phyloP scores from a whole-genome alignment of 352 stramenopile genomes.

The Phytopythium mirpurense region DNA sequence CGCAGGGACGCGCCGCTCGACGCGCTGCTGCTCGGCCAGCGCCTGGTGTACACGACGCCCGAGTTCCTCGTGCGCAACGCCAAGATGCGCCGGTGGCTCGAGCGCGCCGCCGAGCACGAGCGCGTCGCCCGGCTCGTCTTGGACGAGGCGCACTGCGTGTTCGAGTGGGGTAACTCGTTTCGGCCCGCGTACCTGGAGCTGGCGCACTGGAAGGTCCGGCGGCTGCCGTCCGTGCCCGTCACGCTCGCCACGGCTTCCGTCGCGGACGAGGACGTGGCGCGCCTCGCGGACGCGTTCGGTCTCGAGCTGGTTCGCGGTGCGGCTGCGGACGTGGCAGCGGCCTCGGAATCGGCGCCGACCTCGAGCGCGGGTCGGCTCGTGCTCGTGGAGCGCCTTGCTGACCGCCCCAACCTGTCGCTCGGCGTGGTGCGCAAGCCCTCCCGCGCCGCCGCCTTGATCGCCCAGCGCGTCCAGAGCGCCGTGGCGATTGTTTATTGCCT shows the following conservation, averaged over 20 bases:
- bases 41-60: slow-evolving; percentile 75
- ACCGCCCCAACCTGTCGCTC: slow-evolving; percentile 58
- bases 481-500: slow-evolving; percentile 74
- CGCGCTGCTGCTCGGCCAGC: slow-evolving; percentile 32
- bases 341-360: background rate
- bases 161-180: slow-evolving; percentile 80
- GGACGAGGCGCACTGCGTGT: slow-evolving; percentile 75
- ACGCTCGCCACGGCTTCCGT: slow-evolving; percentile 73
- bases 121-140: slow-evolving; percentile 54
- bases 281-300: slow-evolving; percentile 46
- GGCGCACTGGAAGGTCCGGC: slow-evolving; percentile 40
- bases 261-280: slow-evolving; percentile 52
- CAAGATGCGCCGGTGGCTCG: slow-evolving; percentile 47
- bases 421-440: slow-evolving; percentile 48
- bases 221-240: slow-evolving; percentile 45
- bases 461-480: slow-evolving; percentile 17
- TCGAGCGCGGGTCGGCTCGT: slow-evolving; percentile 23
- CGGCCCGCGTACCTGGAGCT: slow-evolving; percentile 66
- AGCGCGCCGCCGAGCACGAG: slow-evolving; percentile 10
- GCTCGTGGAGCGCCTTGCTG: slow-evolving; percentile 56
- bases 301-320: slow-evolving; percentile 18
- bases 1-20: slow-evolving; percentile 16
- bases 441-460: slow-evolving; percentile 22
- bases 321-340: background rate
- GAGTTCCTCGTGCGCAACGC: slow-evolving; percentile 71